Evolutionary conservation across 805 yeast species (phyloP).

Genomic region (Candida namnaoensis): DNA sequence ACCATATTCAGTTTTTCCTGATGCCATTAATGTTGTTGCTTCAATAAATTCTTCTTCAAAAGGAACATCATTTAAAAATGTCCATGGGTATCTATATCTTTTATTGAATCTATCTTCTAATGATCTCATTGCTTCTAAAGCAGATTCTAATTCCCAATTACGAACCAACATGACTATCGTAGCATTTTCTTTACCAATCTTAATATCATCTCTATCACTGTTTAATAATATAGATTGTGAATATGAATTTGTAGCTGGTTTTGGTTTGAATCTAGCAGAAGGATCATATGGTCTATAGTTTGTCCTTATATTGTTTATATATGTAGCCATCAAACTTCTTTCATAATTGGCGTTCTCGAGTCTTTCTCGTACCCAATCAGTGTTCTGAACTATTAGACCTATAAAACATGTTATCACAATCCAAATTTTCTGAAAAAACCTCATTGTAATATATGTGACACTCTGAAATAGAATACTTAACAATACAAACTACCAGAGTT

Average conservation of each 20-base stretch:
- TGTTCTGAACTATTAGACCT: conserved; percentile 11
- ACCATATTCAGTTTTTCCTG: conserved; percentile 61
- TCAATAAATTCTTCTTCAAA: conserved; percentile 56
- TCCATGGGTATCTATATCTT: conserved; percentile 67
- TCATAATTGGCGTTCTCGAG: conserved; percentile 12
- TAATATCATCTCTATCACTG: conserved; percentile 22
- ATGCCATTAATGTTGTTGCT: conserved; percentile 51
- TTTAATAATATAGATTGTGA: conserved; percentile 19
- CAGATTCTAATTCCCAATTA: conserved; percentile 70
- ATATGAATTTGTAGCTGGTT: conserved; percentile 32
- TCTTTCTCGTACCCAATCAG: conserved; percentile 11
- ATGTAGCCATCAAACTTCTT: conserved; percentile 10
- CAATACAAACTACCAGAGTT: no score
- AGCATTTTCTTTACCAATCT: conserved; percentile 64
- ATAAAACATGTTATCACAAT: conserved; percentile 14
- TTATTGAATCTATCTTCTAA: conserved; percentile 68
- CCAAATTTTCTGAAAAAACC: conserved; percentile 17
- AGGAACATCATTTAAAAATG: conserved; percentile 67
- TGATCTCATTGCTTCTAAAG: conserved; percentile 66
- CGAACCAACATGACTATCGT: conserved; percentile 82
- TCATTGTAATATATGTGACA: no score
- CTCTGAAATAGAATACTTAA: no score
- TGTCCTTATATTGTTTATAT: conserved; percentile 14
- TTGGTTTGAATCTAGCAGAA: conserved; percentile 15
- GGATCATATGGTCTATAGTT: conserved; percentile 5